A percentile compares a stretch with the other conserved stretches of the same genome.
phyloP scores from a whole-genome alignment of 192 early-diverging fungal genomes.

The Jimgerdemannia lactiflua region DNA sequence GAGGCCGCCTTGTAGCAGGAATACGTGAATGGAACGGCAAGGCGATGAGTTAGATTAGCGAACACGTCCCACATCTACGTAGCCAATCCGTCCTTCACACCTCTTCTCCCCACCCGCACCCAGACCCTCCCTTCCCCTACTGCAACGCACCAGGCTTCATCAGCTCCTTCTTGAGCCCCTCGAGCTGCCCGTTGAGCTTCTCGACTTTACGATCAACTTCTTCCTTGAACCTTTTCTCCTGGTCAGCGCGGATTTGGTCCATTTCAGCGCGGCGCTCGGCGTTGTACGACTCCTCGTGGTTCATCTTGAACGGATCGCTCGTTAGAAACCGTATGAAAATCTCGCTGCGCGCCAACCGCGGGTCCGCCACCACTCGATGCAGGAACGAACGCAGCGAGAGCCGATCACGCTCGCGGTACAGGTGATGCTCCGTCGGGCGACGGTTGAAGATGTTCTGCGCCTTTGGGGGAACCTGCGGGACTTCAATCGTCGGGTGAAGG shows the following conservation, averaged over 20 bases:
- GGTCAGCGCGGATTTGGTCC: slow-evolving; percentile 36
- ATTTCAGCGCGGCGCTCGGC: slow-evolving; percentile 27
- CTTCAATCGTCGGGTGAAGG: slow-evolving; percentile 38
- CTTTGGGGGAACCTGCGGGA: slow-evolving; percentile 42
- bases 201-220: slow-evolving; percentile 42
- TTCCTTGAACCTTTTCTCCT: slow-evolving; percentile 37
- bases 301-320: slow-evolving; percentile 29
- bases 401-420: slow-evolving; percentile 49
- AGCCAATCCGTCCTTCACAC: too few relatives aligned
- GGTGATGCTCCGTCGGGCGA: not conserved
- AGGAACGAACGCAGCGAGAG: slow-evolving; percentile 42
- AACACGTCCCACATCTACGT: too few relatives aligned
- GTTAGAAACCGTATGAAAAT: slow-evolving; percentile 39
- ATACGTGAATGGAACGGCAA: too few relatives aligned
- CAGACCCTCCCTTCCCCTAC: not conserved
- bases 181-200: slow-evolving; percentile 45
- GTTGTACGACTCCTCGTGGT: slow-evolving; percentile 31
- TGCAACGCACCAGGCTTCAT: slow-evolving; percentile 25
- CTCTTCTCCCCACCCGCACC: not conserved
- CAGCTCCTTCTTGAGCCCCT: slow-evolving; percentile 42
- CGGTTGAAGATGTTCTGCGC: slow-evolving; percentile 16
- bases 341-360: slow-evolving; percentile 22
- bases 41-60: too few relatives aligned
- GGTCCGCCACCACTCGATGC: slow-evolving; percentile 26
- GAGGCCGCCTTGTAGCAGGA: slow-evolving; percentile 13